phyloP scores from a whole-genome alignment of 495 filamentous ascomycete genomes.

The Penicillium dipodomyicola region DNA sequence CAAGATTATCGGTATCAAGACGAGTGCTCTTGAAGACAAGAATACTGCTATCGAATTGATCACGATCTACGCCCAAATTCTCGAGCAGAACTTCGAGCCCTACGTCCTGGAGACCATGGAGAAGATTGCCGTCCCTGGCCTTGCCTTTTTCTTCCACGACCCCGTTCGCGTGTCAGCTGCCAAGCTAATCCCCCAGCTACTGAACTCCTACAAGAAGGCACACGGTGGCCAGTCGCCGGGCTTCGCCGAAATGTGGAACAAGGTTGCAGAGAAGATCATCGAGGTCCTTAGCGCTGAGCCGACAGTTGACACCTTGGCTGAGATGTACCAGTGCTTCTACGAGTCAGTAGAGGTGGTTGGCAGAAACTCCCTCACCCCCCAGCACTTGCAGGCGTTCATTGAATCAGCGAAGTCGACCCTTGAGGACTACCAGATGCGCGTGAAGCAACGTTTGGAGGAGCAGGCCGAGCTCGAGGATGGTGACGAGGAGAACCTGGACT shows the following conservation, averaged over 20 bases:
- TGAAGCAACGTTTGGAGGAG: conserved; percentile 75
- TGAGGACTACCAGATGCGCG: conserved; percentile 86
- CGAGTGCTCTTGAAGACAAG: conserved; percentile 94
- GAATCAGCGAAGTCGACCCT: conserved; percentile 77
- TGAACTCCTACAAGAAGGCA: conserved; percentile 89
- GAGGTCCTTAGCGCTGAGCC: conserved; percentile 95
- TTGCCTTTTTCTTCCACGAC: conserved; percentile 99
- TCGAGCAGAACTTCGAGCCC: conserved; percentile 86
- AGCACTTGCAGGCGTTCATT: conserved; percentile 85
- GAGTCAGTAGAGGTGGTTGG: conserved; percentile 95
- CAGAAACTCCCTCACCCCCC: conserved; percentile 69
- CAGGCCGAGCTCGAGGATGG: conserved; percentile 74
- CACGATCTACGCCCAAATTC: conserved; percentile 91
- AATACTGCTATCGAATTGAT: conserved; percentile 98
- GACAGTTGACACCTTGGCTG: conserved; percentile 91
- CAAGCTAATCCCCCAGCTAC: conserved; percentile 88
- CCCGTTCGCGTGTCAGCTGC: conserved; percentile 94
- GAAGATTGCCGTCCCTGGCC: conserved; percentile 88
- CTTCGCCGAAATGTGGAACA: conserved; percentile 76
- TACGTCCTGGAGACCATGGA: conserved; percentile 94
- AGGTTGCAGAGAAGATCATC: conserved; percentile 83
- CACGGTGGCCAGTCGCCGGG: conserved; percentile 74
- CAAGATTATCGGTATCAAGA: conserved; percentile 98
- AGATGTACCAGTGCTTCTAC: conserved; percentile 99
- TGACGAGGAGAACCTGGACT: conserved; percentile 70